Evolutionary conservation across 805 yeast species (phyloP), one percentile per base, ranked within the genome.

Genomic region (Metschnikowia lochheadii): DNA sequence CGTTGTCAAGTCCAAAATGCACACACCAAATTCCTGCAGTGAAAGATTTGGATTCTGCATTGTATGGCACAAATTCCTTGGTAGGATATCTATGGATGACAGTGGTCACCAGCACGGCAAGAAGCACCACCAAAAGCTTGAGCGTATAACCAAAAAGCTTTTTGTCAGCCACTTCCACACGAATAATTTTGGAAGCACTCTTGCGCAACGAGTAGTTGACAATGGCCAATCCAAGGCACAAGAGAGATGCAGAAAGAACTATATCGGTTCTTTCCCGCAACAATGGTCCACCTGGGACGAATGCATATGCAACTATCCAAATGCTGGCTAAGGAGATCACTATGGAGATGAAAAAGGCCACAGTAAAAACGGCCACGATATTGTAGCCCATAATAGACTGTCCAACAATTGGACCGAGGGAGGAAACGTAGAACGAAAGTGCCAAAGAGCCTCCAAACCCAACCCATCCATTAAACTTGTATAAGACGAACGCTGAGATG

Each of bases 11-110:
- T 21, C 97, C 99, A 65, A 94, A 94, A 71, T 94, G 99, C 56
- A 94, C 85, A 20, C 98, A 92, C 99, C 99, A 94, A 54, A 94
- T 91, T 65, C 98, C 99, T 2, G 97, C 91, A 1, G 97, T 90
- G 60, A 94, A 80, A 4, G 88, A 66, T 57, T 83, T 80, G 2
- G 88, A 77, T n/a, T 76, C 76, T 18, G 49, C 61, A 53, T 73
- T 66, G 54, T 61, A 69, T 33, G 77, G 78, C 33, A 84, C 86
- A 59, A 80, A 78, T 10, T 94, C 90, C 49, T 67, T 66, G 13
- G 91, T 90, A 32, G 82, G 83, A 14, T 68, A 71, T 50, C 82
- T 75, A 57, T 82, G 81, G 64, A 83, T 75, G 49, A 90, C 75
- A 38, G 75, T 63, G 50, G 82, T 76, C 11, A 84, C 77, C 47